Base-by-base conservation (phyloP, 352 stramenopile species). In the Phytophthora melonis region DNA sequence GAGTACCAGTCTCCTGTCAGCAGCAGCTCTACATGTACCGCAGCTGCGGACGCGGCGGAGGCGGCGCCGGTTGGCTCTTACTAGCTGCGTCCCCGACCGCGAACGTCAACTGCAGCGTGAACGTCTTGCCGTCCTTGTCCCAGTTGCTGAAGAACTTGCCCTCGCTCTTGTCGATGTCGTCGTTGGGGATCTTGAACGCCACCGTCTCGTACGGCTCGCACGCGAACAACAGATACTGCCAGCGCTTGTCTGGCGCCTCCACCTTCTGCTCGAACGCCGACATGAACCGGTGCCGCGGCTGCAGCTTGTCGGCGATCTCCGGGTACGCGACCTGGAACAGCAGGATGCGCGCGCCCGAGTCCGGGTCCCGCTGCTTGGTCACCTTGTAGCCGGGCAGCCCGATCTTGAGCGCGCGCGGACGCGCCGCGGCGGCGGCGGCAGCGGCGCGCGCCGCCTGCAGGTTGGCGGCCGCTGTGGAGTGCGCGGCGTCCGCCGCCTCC, bases 181-280 rank as follows among this genome's bases (percentile, higher is more conserved):
- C 76, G 79, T 99, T 99, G 18, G 98, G 98, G 70, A 99, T 97
- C 83, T 99, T 99, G 87, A 99, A 99, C 47, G 94, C 98, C 21
- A 99, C 90, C 19, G 97, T 99, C 87, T 99, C 97, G 85, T 99
- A 99, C 43, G 98, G 98, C 77, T 99, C 98, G 68, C 97, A 99
- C 1, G 98, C 98, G 72, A 99, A 98, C 14, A 99, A 81, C 14
- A 99, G 78, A 76, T 99, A 99, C 84, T 98, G 92, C 70, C 95
- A 94, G 61, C 92, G 88, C 69, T 98, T 98, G 84, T 99, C 97
- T 0, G 97, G 93, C 7, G 91, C 86, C 71, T 99, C 98, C n/a
- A 99, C 92, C 56, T 97, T 94, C 78, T 99, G 98, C 87, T 99
- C 98, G 81, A 98, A 99, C n/a, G 98, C 92, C 62, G 90, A 98